A percentile compares a stretch with the other conserved stretches of the same genome.
Conservation (phyloP, 2,329 filamentous ascomycete genomes). For the Diaporthe destruens region DNA sequence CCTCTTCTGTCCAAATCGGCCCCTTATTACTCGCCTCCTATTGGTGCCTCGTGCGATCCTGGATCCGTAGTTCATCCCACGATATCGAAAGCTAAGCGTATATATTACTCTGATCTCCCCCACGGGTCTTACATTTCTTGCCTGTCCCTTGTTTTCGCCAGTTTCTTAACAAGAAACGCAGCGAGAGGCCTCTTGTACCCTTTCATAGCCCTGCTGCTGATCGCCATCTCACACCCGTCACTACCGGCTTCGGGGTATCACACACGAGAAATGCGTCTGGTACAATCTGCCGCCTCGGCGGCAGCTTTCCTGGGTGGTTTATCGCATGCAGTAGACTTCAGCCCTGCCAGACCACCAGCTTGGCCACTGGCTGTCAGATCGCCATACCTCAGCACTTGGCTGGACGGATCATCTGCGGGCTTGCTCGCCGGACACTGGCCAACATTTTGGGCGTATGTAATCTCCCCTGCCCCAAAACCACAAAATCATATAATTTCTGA, state of each 20-base stretch:
- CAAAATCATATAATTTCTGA: not conserved
- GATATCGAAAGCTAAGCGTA: slow-evolving; percentile 20
- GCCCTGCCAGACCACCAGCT: slow-evolving; percentile 74
- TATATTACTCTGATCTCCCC: slow-evolving; percentile 10
- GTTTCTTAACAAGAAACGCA: not conserved
- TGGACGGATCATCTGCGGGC: slow-evolving; percentile 72
- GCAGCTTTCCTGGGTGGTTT: slow-evolving; percentile 48
- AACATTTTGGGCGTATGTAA: slow-evolving; percentile 74
- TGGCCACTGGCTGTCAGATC: slow-evolving; percentile 80
- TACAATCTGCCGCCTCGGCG: slow-evolving; percentile 43
- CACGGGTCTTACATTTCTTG: not conserved
- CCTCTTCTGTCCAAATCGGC: slow-evolving; percentile 36
- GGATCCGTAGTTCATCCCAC: slow-evolving; percentile 26
- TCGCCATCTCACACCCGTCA: not conserved
- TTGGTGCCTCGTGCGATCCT: slow-evolving; percentile 22
- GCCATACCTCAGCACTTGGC: slow-evolving; percentile 81
- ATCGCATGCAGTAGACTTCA: slow-evolving; percentile 66
- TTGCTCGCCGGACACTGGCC: slow-evolving; percentile 78
- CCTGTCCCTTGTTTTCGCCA: not conserved
- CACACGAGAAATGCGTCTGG: slow-evolving; percentile 34
- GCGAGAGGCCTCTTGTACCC: not conserved
- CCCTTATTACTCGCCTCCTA: not conserved
- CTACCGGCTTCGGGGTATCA: not conserved
- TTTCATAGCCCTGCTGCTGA: not conserved
- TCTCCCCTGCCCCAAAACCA: not conserved